phyloP scores from a whole-genome alignment of 2,329 filamentous ascomycete genomes.

The Colletotrichum sp. region DNA sequence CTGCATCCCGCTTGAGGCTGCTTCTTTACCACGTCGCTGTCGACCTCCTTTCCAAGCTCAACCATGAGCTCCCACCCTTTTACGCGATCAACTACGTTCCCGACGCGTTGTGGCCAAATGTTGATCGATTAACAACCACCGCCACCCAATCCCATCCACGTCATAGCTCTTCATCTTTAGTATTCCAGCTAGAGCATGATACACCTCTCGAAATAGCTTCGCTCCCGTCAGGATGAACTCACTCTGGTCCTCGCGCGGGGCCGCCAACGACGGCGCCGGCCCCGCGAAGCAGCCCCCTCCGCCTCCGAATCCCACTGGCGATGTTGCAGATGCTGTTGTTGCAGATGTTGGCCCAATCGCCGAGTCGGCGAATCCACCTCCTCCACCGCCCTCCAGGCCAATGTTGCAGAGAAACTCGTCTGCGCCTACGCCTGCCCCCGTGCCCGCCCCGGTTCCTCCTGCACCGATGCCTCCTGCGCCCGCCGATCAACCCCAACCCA shows the following conservation, averaged over 20 bases:
- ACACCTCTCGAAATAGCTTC: not conserved
- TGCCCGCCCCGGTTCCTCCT: conserved; percentile 23
- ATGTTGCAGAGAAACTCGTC: conserved; percentile 31
- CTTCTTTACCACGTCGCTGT: not conserved
- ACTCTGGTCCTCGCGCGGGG: conserved; percentile 43
- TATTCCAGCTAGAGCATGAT: not conserved
- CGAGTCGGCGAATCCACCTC: conserved; percentile 40
- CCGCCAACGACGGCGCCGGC: conserved; percentile 35
- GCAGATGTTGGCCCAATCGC: conserved; percentile 34
- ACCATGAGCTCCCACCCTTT: not conserved
- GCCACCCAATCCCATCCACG: not conserved
- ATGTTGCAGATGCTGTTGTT: conserved; percentile 49
- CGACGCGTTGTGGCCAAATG: not conserved
- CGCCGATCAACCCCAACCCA: conserved; percentile 46
- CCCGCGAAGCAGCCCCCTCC: conserved; percentile 5
- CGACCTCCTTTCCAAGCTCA: conserved; percentile 1
- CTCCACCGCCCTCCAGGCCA: conserved; percentile 34
- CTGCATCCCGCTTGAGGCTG: conserved; percentile 16
- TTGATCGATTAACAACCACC: not conserved
- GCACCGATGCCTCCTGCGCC: conserved; percentile 23
- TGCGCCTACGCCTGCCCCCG: conserved; percentile 17
- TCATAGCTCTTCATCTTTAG: not conserved
- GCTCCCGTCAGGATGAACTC: conserved; percentile 46
- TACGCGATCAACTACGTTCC: not conserved
- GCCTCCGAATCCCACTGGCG: conserved; percentile 34